Evolutionary conservation across 352 stramenopile genomes (phyloP), one percentile per base, ranked within the genome.

Genomic region (Phytophthora agathidicida): DNA sequence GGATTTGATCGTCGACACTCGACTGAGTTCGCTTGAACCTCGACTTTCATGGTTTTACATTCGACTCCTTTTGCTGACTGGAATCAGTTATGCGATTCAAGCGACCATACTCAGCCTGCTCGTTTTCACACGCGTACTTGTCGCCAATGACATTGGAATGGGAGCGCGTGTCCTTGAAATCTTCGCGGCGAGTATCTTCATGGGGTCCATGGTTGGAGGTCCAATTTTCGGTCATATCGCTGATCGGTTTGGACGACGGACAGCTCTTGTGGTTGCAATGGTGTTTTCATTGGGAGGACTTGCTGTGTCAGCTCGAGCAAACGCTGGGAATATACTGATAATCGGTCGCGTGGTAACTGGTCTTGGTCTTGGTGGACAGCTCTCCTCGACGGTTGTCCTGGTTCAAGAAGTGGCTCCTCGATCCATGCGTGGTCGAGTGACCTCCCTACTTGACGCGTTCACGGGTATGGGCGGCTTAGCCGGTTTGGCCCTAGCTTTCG

Each of bases 391-490:
- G 7, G 38, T 70, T 43, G 55, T 71, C 7, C 28, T 83, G 1
- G 47, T 81, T 26, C 66, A 73, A 24, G 74, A 83, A 49, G 44
- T 83, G 9, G 37, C 61, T 14, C 74, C 74, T 26, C 57, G 16
- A 5, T 53, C 45, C 23, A 75, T 64, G 24, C 60, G 39, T 30
- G 65, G 68, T n/a, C 59, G 68, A 5, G 31, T 73, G 11, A 36
- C 79, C 14, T 60, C 71, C n/a, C 36, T 81, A 7, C 44, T 83
- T 1, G 63, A 80, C 8, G 69, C 62, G n/a, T 79, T 80, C 35
- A 69, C 63, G 1, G 68, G 71, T 20, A 26, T 77, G 22, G 74
- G 74, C 9, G 59, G 57, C n/a, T 60, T 77, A 20, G 2, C 71
- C 7, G 74, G 71, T 8, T 23, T 79, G 17, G 20, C 36, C n/a